Conservation (phyloP, 331 rosid species). For the Pyracantha coccinea region DNA sequence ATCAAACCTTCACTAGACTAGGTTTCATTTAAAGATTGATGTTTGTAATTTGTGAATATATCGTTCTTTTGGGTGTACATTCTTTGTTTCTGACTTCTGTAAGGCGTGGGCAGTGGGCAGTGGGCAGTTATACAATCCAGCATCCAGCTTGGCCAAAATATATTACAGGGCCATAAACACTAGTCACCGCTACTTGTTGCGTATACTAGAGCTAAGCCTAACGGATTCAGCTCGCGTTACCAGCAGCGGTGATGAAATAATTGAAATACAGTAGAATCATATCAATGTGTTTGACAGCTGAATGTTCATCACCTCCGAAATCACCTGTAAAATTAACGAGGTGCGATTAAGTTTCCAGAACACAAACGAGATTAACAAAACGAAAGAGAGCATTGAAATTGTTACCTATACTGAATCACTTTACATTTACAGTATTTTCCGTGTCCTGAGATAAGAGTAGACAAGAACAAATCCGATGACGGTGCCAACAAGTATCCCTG, state of each 20-base stretch:
- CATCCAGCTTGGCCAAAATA: background rate
- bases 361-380: background rate
- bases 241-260: background rate
- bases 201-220: background rate
- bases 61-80: background rate
- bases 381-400: background rate
- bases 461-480: conserved; percentile 61
- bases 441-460: conserved; percentile 68
- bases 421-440: conserved; percentile 62
- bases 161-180: background rate
- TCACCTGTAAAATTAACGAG: conserved; percentile 30
- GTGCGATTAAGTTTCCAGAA: background rate
- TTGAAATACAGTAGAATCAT: background rate
- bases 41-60: too few relatives aligned
- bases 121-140: background rate
- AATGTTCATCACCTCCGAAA: conserved; percentile 5
- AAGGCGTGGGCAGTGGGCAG: background rate
- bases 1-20: too few relatives aligned
- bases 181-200: background rate
- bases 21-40: too few relatives aligned
- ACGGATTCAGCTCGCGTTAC: background rate
- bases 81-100: background rate
- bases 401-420: conserved; percentile 40
- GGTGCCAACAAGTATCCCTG: conserved; percentile 76
- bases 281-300: conserved; percentile 5